phyloP scores from a whole-genome alignment of 306 rosid genomes.

The Sphenostylis stenocarpa region DNA sequence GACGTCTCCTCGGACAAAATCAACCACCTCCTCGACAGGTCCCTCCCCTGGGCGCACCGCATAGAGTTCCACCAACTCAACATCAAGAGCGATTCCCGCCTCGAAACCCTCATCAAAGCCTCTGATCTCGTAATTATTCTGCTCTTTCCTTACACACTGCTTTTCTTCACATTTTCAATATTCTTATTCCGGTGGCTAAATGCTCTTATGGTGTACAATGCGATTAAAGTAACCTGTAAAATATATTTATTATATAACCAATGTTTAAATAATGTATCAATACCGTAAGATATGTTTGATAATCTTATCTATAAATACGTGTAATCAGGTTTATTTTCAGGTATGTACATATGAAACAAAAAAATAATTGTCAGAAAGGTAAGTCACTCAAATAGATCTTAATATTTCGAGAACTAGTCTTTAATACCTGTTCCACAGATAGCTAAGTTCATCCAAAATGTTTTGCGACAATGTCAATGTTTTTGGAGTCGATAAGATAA shows the following conservation, averaged over 20 bases:
- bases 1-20: conserved; percentile 79
- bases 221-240: background rate
- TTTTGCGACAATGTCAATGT: background rate
- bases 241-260: background rate
- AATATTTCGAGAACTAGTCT: background rate
- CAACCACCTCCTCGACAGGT: conserved; percentile 60
- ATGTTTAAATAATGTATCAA: background rate
- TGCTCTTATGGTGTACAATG: background rate
- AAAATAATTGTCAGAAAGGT: too few relatives aligned
- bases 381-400: too few relatives aligned
- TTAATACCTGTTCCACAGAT: too few relatives aligned
- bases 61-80: conserved; percentile 87
- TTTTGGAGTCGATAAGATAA: too few relatives aligned
- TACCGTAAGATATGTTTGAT: too few relatives aligned
- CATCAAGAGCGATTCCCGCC: conserved; percentile 83
- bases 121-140: conserved; percentile 68
- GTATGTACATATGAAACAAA: too few relatives aligned
- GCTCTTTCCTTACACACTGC: background rate
- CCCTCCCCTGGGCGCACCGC: conserved; percentile 64
- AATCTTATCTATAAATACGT: too few relatives aligned
- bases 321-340: too few relatives aligned
- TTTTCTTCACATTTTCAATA: background rate
- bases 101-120: conserved; percentile 74
- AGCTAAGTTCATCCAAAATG: too few relatives aligned
- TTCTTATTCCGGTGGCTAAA: background rate